Base-by-base conservation (phyloP, 2,329 filamentous ascomycete genomes). In the Phaeosphaeriaceae sp. region DNA sequence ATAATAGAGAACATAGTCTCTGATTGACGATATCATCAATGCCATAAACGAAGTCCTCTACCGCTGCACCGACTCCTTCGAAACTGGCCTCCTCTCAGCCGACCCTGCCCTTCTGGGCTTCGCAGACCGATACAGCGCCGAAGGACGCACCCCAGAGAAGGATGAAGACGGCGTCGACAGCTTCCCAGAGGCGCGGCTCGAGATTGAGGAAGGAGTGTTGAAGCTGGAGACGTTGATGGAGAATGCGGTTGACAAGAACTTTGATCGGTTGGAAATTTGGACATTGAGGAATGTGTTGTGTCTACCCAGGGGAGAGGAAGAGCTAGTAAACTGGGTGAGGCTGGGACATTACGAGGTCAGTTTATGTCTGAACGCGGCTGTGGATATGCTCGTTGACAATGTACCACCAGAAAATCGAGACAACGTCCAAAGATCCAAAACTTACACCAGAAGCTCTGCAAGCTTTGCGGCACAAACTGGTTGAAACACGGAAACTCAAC, bases 21-120 rank as follows among this genome's bases (percentile, higher is more conserved):
- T 99, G 44, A 90, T 99, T 73, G 95, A 99, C 86, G 94, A 98
- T 80, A 93, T 98, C 69, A 97, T 98, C 82, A 97, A 98, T 83
- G 91, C 90, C 54, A 88, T 97, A 78, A 99, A 98, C 82, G 91
- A 94, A 72, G 87, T 97, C 70, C 90, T 95, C 71, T 95, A 96
- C 79, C 90, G 90, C 76, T 93, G 92, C 53, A 89, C 97, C 71
- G 91, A 92, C 71, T 92, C 91, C 60, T 88, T 98, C 65, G 95
- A 98, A 78, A 87, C 88, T 54, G 91, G 92, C 1, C 88, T 99
- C 20, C 83, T 92, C 49, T 85, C 85, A 51, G 89, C 91, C 2
- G 87, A 91, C 1, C 91, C 93, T 0, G 83, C 89, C 24, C 84
- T 87, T 15, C 86, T 99, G 33, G 95, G 95, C n/a, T 98, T 97